Evolutionary conservation across 2,329 filamentous ascomycete species (phyloP).

Genomic region (Cordyceps militaris): DNA sequence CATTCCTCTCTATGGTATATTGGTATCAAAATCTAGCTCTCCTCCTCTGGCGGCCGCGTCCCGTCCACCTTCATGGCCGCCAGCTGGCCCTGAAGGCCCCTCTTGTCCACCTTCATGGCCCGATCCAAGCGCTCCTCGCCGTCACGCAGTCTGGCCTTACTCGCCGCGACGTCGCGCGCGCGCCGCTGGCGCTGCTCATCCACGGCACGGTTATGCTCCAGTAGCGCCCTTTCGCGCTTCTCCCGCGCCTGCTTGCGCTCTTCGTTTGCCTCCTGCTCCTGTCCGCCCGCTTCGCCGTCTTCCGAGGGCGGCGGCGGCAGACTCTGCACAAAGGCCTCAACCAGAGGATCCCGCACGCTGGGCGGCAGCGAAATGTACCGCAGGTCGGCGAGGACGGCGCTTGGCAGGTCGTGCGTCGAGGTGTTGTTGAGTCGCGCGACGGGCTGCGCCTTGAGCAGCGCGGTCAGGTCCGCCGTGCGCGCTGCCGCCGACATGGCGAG

Average conservation of each 20-base stretch:
- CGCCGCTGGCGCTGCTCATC: slow-evolving; percentile 56
- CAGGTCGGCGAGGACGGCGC: slow-evolving; percentile 56
- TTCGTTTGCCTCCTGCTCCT: slow-evolving; percentile 39
- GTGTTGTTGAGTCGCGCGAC: slow-evolving; percentile 51
- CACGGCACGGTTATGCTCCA: slow-evolving; percentile 55
- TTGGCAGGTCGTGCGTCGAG: slow-evolving; percentile 53
- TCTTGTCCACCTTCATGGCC: slow-evolving; percentile 63
- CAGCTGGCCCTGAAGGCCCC: slow-evolving; percentile 57
- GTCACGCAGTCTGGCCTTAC: slow-evolving; percentile 55
- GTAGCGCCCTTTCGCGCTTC: slow-evolving; percentile 59
- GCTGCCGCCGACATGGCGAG: slow-evolving; percentile 59
- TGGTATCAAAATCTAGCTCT: slow-evolving; percentile 13
- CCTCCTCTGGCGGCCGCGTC: slow-evolving; percentile 16
- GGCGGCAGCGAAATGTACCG: slow-evolving; percentile 62
- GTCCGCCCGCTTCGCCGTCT: slow-evolving; percentile 39
- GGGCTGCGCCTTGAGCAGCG: slow-evolving; percentile 57
- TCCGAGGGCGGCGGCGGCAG: slow-evolving; percentile 52
- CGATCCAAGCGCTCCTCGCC: slow-evolving; percentile 61
- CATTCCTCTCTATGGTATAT: neutral
- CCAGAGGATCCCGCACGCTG: slow-evolving; percentile 53
- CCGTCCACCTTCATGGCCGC: slow-evolving; percentile 23
- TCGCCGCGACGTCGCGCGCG: slow-evolving; percentile 50
- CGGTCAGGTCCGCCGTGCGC: slow-evolving; percentile 62
- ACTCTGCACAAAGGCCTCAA: slow-evolving; percentile 59
- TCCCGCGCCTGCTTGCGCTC: slow-evolving; percentile 41